These are phyloP conservation scores for Neonectria hederae DNA, from an alignment of 2,329 filamentous ascomycete genomes.

Conservation along the genomic window DNA sequence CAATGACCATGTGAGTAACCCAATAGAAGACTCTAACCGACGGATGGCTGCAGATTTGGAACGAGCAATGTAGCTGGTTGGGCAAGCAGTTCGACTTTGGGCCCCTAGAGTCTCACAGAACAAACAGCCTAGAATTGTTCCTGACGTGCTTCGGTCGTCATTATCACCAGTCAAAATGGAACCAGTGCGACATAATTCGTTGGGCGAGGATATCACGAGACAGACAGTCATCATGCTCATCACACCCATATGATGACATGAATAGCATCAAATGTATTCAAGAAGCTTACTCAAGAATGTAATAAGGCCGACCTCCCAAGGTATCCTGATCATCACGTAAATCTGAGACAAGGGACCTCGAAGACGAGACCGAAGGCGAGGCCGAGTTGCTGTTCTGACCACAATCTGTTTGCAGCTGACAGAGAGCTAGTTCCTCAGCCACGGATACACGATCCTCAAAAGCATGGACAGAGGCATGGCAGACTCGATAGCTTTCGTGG, in stretches of 20 bases:
- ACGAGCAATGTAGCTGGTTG: neutral
- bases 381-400: neutral
- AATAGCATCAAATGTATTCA: neutral
- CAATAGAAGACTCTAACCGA: conserved; percentile 4
- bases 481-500: conserved; percentile 2
- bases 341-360: too few species aligned
- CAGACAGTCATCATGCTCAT: too few species aligned
- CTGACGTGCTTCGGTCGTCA: neutral
- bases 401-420: too few species aligned
- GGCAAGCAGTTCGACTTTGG: neutral
- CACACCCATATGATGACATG: neutral
- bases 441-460: neutral
- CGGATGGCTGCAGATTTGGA: neutral
- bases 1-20: neutral
- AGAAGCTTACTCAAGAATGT: too few species aligned
- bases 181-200: neutral
- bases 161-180: neutral
- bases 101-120: neutral
- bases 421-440: neutral
- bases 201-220: neutral
- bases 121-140: neutral
- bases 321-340: too few species aligned
- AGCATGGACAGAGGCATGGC: neutral
- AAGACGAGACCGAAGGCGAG: too few species aligned
- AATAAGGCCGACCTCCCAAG: neutral